These are phyloP conservation scores for Coemansia sp. DNA, from an alignment of 192 early-diverging fungal species.

Conservation along the genomic window DNA sequence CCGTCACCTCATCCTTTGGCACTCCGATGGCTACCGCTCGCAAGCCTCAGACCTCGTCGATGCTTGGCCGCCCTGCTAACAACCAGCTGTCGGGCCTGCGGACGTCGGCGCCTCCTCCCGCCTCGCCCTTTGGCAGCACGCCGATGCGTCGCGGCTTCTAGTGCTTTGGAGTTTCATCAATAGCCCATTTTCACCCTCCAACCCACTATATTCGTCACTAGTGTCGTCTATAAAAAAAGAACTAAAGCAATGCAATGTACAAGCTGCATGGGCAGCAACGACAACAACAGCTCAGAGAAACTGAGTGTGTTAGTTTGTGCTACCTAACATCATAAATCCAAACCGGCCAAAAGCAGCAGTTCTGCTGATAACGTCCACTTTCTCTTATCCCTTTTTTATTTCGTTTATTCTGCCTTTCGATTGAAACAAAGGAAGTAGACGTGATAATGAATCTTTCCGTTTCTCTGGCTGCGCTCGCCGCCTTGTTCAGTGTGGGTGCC, in stretches of 20 bases:
- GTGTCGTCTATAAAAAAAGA: too few species aligned
- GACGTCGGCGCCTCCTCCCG: background rate
- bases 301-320: background rate
- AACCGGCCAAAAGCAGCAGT: background rate
- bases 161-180: background rate
- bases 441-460: constrained; percentile 14
- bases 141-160: constrained; percentile 33
- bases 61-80: background rate
- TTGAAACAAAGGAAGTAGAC: background rate
- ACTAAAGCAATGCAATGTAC: background rate
- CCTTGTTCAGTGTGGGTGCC: constrained; percentile 1
- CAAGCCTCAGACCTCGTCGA: constrained; percentile 3
- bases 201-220: background rate
- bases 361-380: too few species aligned
- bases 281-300: background rate
- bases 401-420: background rate
- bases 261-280: background rate
- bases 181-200: background rate
- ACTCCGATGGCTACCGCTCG: constrained; percentile 20
- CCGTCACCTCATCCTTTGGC: constrained; percentile 37
- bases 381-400: background rate
- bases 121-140: constrained; percentile 18
- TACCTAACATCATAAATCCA: too few species aligned
- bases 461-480: constrained; percentile 6
- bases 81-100: background rate